Evolutionary conservation across 2,329 filamentous ascomycete species (phyloP), one percentile per base, ranked within the genome.

Genomic region (Fusarium sp.): DNA sequence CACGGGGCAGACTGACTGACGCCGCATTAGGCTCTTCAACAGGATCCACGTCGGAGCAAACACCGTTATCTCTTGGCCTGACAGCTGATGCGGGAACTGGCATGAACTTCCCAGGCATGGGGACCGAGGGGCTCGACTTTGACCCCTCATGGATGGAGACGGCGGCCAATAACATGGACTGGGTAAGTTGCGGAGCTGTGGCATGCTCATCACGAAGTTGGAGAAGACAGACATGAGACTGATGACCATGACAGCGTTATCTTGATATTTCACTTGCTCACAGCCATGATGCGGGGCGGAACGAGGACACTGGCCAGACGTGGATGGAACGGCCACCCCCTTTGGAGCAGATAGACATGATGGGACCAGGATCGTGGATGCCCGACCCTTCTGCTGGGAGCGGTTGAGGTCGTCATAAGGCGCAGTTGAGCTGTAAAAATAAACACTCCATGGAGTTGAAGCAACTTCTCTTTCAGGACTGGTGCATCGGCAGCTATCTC

Each of bases 61-160:
- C 66, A 14, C 67, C 72, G 61, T 74, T 79, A 57, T 73, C 77
- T 63, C 64, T 72, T 27, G 71, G 69, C 58, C 64, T 75, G 52
- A 58, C 72, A 35, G 66, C 58, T 29, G 72, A 76, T 57, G 69
- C 66, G 64, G 63, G 67, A 47, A 61, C 73, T 37, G 74, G 60
- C 68, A 76, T 76, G 73, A 70, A 62, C 60, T 76, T 77, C 35
- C 69, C 76, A 22, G 67, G 59, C 42, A 74, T 75, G 56, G 73
- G 70, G 34, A 70, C 71, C 27, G 72, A 66, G 38, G 75, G 70
- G 9, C 70, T 81, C 24, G 72, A 79, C 18, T 80, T 84, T 64
- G 82, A 84, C 62, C 69, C 79, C n/a, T 79, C 82, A 20, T 84
- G 83, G 83, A 80, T 83, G 67, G 73, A 79, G 34, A 75, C 76